These are phyloP conservation scores for Pseudogymnoascus pannorum DNA, from an alignment of 2,329 filamentous ascomycete species.

Conservation along the genomic window DNA sequence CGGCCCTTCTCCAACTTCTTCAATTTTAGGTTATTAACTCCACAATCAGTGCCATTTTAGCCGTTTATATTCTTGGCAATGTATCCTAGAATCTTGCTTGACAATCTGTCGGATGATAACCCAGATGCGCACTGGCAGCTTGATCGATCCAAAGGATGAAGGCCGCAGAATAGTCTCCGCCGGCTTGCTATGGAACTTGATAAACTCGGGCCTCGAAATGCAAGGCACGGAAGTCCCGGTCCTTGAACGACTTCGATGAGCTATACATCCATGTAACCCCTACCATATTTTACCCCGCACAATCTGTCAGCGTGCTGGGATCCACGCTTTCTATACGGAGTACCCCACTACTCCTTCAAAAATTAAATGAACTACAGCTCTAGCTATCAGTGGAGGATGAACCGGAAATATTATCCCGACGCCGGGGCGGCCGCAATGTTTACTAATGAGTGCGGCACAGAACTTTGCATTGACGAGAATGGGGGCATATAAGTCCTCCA, in stretches of 20 bases:
- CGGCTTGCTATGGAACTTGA: not conserved
- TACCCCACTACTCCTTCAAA: not conserved
- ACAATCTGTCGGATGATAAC: not conserved
- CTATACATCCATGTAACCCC: not conserved
- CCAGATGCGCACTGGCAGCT: not conserved
- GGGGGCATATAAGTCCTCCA: not conserved
- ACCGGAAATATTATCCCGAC: not conserved
- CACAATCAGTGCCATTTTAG: not conserved
- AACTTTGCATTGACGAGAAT: not conserved
- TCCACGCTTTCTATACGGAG: no score
- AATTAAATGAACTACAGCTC: not conserved
- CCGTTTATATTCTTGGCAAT: not conserved
- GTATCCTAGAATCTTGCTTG: not conserved
- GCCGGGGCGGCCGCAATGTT: not conserved
- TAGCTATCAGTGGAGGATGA: not conserved
- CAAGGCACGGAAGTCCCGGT: not conserved
- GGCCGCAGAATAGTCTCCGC: not conserved
- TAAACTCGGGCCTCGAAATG: not conserved
- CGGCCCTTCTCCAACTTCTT: slow-evolving; percentile 3
- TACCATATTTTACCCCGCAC: not conserved
- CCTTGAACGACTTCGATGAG: not conserved
- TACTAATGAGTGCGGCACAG: not conserved
- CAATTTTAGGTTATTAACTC: not conserved
- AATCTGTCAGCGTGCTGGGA: not conserved
- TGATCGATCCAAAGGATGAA: not conserved